Evolutionary conservation across 176 grass and related monocot species (phyloP).

Genomic region (Thinopyrum elongatum): DNA sequence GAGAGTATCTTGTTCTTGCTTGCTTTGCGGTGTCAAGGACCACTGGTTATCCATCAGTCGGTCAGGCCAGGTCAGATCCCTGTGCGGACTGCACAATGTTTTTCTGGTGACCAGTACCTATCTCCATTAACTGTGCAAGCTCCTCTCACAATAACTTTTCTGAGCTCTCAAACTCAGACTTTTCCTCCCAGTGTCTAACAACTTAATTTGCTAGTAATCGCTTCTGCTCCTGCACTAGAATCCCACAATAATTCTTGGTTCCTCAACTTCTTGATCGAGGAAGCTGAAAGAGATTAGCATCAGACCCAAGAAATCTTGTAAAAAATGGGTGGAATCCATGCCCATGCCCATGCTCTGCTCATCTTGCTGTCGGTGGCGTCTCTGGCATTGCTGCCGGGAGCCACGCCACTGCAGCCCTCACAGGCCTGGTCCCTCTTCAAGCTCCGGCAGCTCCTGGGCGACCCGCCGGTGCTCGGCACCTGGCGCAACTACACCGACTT

Average conservation of each 20-base stretch:
- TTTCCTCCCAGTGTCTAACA: slow-evolving; percentile 12
- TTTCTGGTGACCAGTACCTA: slow-evolving; percentile 47
- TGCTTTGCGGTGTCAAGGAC: slow-evolving; percentile 34
- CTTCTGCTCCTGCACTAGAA: background rate
- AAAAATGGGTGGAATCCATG: slow-evolving; percentile 16
- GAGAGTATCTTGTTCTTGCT: slow-evolving; percentile 49
- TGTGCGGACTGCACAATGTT: slow-evolving; percentile 3
- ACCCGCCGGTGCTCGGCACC: slow-evolving; percentile 59
- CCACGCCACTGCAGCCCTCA: slow-evolving; percentile 67
- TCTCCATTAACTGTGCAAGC: slow-evolving; percentile 33
- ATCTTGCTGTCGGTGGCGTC: slow-evolving; percentile 56
- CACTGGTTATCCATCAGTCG: background rate
- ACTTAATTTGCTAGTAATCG: background rate
- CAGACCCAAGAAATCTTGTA: background rate
- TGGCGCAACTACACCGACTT: slow-evolving; percentile 83
- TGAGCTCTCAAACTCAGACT: slow-evolving; percentile 21
- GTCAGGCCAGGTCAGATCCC: slow-evolving; percentile 15
- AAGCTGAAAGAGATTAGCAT: background rate
- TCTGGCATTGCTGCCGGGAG: slow-evolving; percentile 45
- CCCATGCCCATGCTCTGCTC: slow-evolving; percentile 16
- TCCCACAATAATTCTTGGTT: slow-evolving; percentile 1
- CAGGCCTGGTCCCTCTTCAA: slow-evolving; percentile 94
- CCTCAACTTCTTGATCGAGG: background rate
- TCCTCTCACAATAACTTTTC: slow-evolving; percentile 17
- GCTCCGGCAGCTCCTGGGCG: slow-evolving; percentile 74